Percentiles rank a stretch among this genome's conserved stretches.
These are phyloP conservation scores for Dictyostelium discoideum DNA, from an alignment of 78 protist genomes.

Conservation along the genomic window DNA sequence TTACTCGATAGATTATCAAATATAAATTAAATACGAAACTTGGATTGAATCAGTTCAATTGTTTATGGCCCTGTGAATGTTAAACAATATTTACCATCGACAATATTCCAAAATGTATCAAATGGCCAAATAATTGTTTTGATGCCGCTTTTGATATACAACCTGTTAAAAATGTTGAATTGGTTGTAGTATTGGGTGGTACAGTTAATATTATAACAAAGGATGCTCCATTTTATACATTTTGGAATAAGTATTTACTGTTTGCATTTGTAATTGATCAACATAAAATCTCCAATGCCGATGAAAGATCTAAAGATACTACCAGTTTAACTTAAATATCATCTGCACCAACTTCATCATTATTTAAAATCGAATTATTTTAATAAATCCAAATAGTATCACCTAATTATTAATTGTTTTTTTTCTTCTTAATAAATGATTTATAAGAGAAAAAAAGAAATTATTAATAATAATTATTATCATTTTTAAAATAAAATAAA, in stretches of 20 bases:
- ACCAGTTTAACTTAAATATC: conserved; percentile 4
- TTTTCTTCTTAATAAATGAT: too few species aligned
- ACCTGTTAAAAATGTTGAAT: neutral
- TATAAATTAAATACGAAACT: too few species aligned
- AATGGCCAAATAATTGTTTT: too few species aligned
- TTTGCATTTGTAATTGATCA: neutral
- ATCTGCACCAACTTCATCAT: conserved; percentile 18
- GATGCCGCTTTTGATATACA: neutral
- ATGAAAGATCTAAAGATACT: neutral
- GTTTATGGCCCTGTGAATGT: too few species aligned
- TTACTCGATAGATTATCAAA: too few species aligned
- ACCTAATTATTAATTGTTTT: neutral
- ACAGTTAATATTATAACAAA: neutral
- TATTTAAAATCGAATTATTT: neutral
- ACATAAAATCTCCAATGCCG: neutral
- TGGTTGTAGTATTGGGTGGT: neutral
- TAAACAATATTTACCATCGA: too few species aligned
- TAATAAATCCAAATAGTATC: neutral
- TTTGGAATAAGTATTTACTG: conserved; percentile 27
- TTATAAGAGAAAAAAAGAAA: neutral
- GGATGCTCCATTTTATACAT: neutral
- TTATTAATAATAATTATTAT: too few species aligned
- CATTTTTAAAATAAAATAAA: too few species aligned
- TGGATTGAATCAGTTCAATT: too few species aligned
- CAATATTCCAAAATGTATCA: too few species aligned